Base-by-base conservation (phyloP, 495 filamentous ascomycete genomes). In the Penicillium verhagenii region DNA sequence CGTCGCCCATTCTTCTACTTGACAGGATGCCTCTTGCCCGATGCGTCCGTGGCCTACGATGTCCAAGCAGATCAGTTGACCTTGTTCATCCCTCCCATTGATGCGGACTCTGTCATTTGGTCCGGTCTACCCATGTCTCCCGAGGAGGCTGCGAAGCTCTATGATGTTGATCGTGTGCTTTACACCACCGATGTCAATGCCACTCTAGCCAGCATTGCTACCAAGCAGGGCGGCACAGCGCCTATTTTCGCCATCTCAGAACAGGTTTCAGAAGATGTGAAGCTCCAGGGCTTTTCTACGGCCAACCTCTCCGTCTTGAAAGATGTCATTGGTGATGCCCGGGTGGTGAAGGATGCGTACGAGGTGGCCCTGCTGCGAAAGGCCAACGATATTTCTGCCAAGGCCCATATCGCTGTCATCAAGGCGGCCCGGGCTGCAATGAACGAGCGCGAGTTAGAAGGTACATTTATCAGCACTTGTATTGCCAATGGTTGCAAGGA, bases 1-100 rank as follows among this genome's bases (percentile, higher is more conserved):
- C 88, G 92, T 61, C 87, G 95, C 47, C 86, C 82, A 62, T 97
- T 99, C 78, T 96, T 88, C 83, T 97, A 99, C 73, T 79, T 99
- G 23, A 90, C 90, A 14, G 95, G 95, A 60, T 96, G 90, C 68
- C 73, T 83, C 25, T 77, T 92, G 20, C 84, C 91, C 46, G 92
- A 97, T 71, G 88, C 86, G 62, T 87, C 84, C 68, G 78, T 92
- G 48, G 82, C 88, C 50, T 96, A 97, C 78, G 84, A 94, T 59
- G 83, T 96, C 44, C 73, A 78, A 42, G 78, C 79, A 19, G 77
- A 81, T 57, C 82, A 85, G 60, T 81, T 91, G 20, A 97, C 90
- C 8, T 86, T 97, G 48, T 99, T 90, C 76, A 94, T 99, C 57
- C 93, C 95, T 5, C 88, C 91, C 2, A 82, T 96, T 64, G 84